phyloP scores from a whole-genome alignment of 768 basidiomycete genomes.

The Boletellus ananas region DNA sequence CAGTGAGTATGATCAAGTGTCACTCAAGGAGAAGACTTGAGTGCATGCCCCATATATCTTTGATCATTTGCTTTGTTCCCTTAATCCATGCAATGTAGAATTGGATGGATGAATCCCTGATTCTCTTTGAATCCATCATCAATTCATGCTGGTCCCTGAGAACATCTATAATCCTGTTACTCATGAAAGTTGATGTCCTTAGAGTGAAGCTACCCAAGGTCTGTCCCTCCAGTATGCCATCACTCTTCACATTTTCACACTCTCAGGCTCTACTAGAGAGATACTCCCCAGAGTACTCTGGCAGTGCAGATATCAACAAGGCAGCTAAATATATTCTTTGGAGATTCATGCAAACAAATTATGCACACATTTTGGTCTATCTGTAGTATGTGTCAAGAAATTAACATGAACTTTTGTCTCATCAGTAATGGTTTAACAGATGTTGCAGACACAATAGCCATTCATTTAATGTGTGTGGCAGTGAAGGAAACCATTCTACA shows the following conservation, averaged over 20 bases:
- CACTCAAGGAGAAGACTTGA: slow-evolving; percentile 51
- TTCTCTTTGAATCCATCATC: too few species aligned
- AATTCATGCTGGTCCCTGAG: too few species aligned
- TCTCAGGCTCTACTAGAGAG: slow-evolving; percentile 64
- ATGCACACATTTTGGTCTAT: slow-evolving; percentile 80
- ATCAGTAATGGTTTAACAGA: slow-evolving; percentile 59
- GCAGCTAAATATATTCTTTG: too few species aligned
- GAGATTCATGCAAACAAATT: slow-evolving; percentile 91
- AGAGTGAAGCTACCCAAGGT: slow-evolving; percentile 65
- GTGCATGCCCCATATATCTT: slow-evolving; percentile 7
- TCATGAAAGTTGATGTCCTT: slow-evolving; percentile 76
- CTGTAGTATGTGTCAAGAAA: slow-evolving; percentile 62
- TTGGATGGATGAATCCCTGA: slow-evolving; percentile 71
- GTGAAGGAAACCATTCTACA: too few species aligned
- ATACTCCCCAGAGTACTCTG: slow-evolving; percentile 87
- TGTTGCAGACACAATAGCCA: slow-evolving; percentile 85
- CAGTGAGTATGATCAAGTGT: too few species aligned
- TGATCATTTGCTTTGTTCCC: neutral
- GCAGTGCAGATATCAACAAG: too few species aligned
- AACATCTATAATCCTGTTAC: slow-evolving; percentile 66
- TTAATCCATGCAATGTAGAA: slow-evolving; percentile 40
- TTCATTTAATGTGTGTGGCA: slow-evolving; percentile 76
- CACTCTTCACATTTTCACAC: neutral
- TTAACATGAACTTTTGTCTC: too few species aligned
- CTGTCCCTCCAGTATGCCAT: fast-evolving